A percentile compares a stretch with the other conserved stretches of the same genome.
Conservation (phyloP, 257 asterid genomes). For the Solanum neorickii region DNA sequence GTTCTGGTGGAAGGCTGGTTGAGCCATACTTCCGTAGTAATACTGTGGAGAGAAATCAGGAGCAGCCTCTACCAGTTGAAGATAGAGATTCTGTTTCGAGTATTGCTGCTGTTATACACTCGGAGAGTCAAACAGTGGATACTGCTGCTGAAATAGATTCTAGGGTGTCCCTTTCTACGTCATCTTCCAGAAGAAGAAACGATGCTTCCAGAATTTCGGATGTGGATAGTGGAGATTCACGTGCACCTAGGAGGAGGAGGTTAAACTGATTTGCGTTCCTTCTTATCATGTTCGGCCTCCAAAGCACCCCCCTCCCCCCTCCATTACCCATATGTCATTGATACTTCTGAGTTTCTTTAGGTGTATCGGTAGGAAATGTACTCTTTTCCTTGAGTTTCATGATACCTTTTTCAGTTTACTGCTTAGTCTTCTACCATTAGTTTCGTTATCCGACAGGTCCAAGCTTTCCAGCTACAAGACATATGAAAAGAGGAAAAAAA, state of each 20-base stretch:
- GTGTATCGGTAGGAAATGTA: not conserved
- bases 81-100: conserved; percentile 92
- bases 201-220: conserved; percentile 74
- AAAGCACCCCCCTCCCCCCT: not conserved
- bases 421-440: not conserved
- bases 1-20: conserved; percentile 48
- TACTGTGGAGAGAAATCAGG: conserved; percentile 39
- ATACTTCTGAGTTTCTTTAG: not conserved
- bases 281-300: not conserved
- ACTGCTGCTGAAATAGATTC: conserved; percentile 86
- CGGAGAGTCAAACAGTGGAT: conserved; percentile 89
- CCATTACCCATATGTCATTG: not conserved
- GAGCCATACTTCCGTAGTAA: conserved; percentile 51
- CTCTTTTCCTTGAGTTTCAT: not conserved
- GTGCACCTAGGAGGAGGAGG: conserved; percentile 87
- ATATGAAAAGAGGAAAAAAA: not conserved
- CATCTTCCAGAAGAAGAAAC: conserved; percentile 76
- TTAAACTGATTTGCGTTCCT: conserved; percentile 24
- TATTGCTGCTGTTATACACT: conserved; percentile 94
- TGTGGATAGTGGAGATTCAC: conserved; percentile 93
- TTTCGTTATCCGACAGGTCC: not conserved
- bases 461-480: not conserved
- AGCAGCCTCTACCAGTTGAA: conserved; percentile 39
- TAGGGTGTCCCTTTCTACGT: conserved; percentile 65
- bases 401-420: not conserved